Conservation (phyloP, 768 basidiomycete species). For the Calocybe gangraenosa region DNA sequence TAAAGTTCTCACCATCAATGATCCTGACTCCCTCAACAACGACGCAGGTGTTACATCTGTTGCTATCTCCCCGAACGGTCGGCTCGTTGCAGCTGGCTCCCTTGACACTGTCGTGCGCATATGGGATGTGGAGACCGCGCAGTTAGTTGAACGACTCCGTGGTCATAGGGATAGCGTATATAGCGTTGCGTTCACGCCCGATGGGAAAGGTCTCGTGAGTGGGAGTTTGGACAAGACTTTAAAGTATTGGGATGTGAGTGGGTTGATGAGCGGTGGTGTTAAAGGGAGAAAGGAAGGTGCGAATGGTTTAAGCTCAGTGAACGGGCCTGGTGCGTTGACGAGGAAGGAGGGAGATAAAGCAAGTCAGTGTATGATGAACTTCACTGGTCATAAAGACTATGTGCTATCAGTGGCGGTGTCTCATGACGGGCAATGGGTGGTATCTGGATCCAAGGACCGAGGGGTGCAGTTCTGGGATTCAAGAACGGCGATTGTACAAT, state of each 20-base stretch:
- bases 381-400: slow-evolving; percentile 84
- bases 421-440: slow-evolving; percentile 91
- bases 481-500: slow-evolving; percentile 73
- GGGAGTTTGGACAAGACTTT: slow-evolving; percentile 89
- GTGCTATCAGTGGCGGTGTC: slow-evolving; percentile 68
- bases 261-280: slow-evolving; percentile 61
- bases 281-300: slow-evolving; percentile 48
- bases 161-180: slow-evolving; percentile 87
- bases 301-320: slow-evolving; percentile 32
- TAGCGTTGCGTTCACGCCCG: slow-evolving; percentile 88
- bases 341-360: slow-evolving; percentile 51
- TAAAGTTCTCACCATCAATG: slow-evolving; percentile 46
- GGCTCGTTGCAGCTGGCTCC: slow-evolving; percentile 60
- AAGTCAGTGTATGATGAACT: slow-evolving; percentile 71
- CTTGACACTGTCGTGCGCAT: slow-evolving; percentile 77
- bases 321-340: slow-evolving; percentile 14
- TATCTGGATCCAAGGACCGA: slow-evolving; percentile 92
- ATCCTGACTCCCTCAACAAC: slow-evolving; percentile 42
- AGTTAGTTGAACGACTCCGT: slow-evolving; percentile 66
- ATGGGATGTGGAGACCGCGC: slow-evolving; percentile 69
- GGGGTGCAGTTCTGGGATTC: slow-evolving; percentile 95
- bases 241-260: slow-evolving; percentile 84
- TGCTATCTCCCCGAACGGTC: slow-evolving; percentile 72
- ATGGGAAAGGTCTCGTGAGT: slow-evolving; percentile 86
- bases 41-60: slow-evolving; percentile 75